Base-by-base conservation (phyloP, 805 yeast species). In the Ogataea methylovora region DNA sequence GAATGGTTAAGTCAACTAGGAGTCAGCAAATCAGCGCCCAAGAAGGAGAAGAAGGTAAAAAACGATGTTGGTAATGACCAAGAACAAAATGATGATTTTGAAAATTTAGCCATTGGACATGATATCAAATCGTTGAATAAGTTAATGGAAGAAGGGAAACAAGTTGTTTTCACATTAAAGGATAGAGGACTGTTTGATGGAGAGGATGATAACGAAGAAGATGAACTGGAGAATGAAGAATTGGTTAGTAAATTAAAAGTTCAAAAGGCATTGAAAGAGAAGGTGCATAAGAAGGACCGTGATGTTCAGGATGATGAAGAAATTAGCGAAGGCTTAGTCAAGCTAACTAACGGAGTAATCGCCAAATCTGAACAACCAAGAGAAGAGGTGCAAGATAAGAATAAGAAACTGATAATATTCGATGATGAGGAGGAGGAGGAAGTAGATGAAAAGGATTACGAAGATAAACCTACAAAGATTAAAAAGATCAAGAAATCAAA, bases 161-260 rank as follows among this genome's bases (percentile, higher is more conserved):
- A 65, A 6, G 71, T 63, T 1, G 60, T 80, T 3, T 56, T 83
- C 33, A 81, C 87, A 0, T 58, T 82, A 32, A 67, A 73, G 31
- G 84, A 78, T 42, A 44, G 51, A n/a, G 53, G 56, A 16, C 40
- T 71, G 12, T 42, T 63, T 12, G 65, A 50, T 24, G 63, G 49
- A 22, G 52, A 52, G 20, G 63, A 48, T 20, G 48, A 44, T 23
- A 69, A 60, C 2, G 60, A 56, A 17, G 60, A 54, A 41, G 59
- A 78, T 21, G 62, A 52, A 20, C 64, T 73, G 33, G 69, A 64
- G n/a, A 52, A 45, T 23, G 35, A 54, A 27, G 45, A 45, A n/a
- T 21, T 44, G 26, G 38, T 33, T 3, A 41, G 38, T 22, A 41
- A 34, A 8, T 21, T 27, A 22, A 41, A 39, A 39, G 25, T 52